Base-by-base conservation (phyloP, 2,329 filamentous ascomycete genomes). In the Diaporthe aspalathi region DNA sequence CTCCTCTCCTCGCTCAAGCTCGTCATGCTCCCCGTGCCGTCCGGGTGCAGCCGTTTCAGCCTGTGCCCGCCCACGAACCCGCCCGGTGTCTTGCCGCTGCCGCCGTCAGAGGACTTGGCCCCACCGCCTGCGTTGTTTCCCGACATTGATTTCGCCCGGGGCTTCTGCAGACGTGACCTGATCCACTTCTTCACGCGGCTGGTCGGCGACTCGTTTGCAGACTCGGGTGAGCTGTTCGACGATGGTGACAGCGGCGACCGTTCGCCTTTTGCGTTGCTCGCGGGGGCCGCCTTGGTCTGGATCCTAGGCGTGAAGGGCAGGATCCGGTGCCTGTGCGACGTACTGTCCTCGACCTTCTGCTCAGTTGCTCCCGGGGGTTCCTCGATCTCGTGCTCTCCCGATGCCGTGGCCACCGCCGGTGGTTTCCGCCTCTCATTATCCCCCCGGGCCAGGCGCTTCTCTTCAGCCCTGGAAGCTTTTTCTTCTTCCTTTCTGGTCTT, bases 401-500 rank as follows among this genome's bases (percentile, higher is more conserved):
- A 27, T 17, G 40, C 47, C 3, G 35, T 45, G 14, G 20, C 32
- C 14, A 22, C 53, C 24, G 29, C 53, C 38, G 53, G 9, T 56
- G 27, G 17, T 35, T 32, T 82, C 1, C 82, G 82, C 71, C 82
- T 86, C 27, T 83, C 83, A 76, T 86, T 86, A 49, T 86, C 82
- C 71, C 85, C 84, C 70, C 85, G 81, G n/a, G 75, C 73, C n/a
- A 76, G 63, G 8, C 79, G 80, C 76, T 86, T 87, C 70, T 86
- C 83, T 74, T 87, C 85, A 1, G 81, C 80, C 73, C 83, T 85
- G 65, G 80, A 81, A 1, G 83, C 82, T 74, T 85, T 86, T 62
- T 83, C 83, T 73, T 86, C 85, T 8, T 83, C 75, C 62, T 76
- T 78, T 38, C 74, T 74, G 11, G 75, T 77, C 50, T 93, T 90